Evolutionary conservation across 768 basidiomycete genomes (phyloP).

Genomic region (Chalciporus chontae): DNA sequence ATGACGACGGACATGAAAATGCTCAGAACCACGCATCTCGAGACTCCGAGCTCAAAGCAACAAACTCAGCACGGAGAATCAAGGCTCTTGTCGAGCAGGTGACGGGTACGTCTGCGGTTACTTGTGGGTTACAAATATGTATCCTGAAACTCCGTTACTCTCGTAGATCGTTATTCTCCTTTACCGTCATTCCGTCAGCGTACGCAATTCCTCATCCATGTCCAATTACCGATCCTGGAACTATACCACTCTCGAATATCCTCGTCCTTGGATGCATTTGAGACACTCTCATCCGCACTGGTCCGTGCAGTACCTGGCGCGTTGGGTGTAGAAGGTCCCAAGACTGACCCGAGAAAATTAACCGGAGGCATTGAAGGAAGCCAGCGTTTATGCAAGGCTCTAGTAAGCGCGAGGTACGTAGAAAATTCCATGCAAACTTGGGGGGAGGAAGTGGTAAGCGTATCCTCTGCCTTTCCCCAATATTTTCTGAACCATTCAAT

Average conservation of each 20-base stretch:
- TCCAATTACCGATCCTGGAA: constrained; percentile 84
- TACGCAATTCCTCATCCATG: constrained; percentile 75
- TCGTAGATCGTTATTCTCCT: constrained; percentile 85
- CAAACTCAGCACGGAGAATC: constrained; percentile 78
- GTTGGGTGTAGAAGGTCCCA: constrained; percentile 48
- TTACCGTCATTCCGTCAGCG: constrained; percentile 76
- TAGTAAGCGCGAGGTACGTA: constrained; percentile 77
- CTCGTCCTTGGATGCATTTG: constrained; percentile 89
- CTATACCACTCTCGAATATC: constrained; percentile 75
- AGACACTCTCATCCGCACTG: constrained; percentile 83
- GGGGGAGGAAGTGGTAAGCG: constrained; percentile 85
- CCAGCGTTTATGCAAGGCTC: constrained; percentile 80
- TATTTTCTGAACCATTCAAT: constrained; percentile 1
- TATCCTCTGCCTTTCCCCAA: constrained; percentile 1
- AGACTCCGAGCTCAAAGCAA: constrained; percentile 55
- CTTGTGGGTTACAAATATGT: neutral
- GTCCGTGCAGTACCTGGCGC: constrained; percentile 92
- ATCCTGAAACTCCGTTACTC: neutral
- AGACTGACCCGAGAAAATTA: constrained; percentile 54
- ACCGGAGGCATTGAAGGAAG: constrained; percentile 84
- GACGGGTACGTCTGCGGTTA: constrained; percentile 53
- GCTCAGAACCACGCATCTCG: constrained; percentile 19
- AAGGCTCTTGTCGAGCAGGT: constrained; percentile 89
- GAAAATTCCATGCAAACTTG: constrained; percentile 67
- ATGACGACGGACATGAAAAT: constrained; percentile 54